A percentile compares a stretch with the other conserved stretches of the same genome.
Conservation (phyloP, 1,284 basidiomycete species). For the Macrocybe sp. region DNA sequence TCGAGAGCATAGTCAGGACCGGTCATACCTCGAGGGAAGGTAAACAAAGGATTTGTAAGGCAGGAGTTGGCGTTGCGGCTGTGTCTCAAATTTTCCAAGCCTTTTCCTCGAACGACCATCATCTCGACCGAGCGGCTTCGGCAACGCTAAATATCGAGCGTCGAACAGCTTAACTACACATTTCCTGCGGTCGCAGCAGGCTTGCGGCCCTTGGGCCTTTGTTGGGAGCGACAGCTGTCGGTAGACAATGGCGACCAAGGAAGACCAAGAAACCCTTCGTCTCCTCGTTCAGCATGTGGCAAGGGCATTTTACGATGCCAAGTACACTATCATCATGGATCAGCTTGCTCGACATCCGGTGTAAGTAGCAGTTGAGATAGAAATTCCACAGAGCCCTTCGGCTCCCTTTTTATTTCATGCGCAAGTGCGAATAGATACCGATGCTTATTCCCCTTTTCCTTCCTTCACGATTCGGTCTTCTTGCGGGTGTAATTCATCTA, state of each 20-base stretch:
- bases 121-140: not conserved
- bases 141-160: not conserved
- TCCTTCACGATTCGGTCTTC: slow-evolving; percentile 15
- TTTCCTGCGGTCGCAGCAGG: not conserved
- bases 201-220: not conserved
- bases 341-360: slow-evolving; percentile 88
- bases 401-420: too few relatives aligned
- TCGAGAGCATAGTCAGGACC: not conserved
- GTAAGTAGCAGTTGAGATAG: slow-evolving; percentile 54
- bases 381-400: not conserved
- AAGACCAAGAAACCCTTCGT: slow-evolving; percentile 70
- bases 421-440: not conserved
- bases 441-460: slow-evolving; percentile 14
- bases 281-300: slow-evolving; percentile 90
- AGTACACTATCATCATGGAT: slow-evolving; percentile 89
- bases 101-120: slow-evolving; percentile 2
- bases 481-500: slow-evolving; percentile 25
- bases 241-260: slow-evolving; percentile 55
- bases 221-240: not conserved
- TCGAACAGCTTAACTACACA: not conserved
- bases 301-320: slow-evolving; percentile 92
- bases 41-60: too few relatives aligned
- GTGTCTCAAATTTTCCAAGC: not conserved
- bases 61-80: not conserved
- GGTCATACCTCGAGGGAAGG: too few relatives aligned